phyloP scores from a whole-genome alignment of 2,329 filamentous ascomycete genomes.

The Colletotrichum cuscutae region DNA sequence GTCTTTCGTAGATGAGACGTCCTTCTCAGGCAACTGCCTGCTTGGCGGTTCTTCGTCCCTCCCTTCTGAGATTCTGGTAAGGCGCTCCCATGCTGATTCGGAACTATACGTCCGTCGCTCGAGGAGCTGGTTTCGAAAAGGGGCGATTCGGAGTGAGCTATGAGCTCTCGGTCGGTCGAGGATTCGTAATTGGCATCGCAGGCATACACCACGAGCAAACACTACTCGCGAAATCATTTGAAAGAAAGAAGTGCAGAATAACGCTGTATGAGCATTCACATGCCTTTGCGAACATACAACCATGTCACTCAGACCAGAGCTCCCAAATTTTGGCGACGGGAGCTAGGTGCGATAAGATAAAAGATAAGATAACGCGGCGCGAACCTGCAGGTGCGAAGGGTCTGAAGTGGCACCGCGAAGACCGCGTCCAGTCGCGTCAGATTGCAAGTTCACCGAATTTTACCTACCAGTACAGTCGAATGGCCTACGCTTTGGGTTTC shows the following conservation, averaged over 20 bases:
- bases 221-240: slow-evolving; percentile 50
- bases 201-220: slow-evolving; percentile 46
- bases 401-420: slow-evolving; percentile 17
- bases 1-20: background rate
- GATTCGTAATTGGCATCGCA: slow-evolving; percentile 46
- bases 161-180: slow-evolving; percentile 24
- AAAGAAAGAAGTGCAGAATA: slow-evolving; percentile 5
- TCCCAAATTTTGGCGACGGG: slow-evolving; percentile 30
- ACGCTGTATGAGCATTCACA: background rate
- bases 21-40: background rate
- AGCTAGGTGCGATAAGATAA: slow-evolving; percentile 36
- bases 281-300: background rate
- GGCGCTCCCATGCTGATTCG: slow-evolving; percentile 22
- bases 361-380: slow-evolving; percentile 17
- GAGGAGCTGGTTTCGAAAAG: slow-evolving; percentile 7
- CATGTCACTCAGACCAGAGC: slow-evolving; percentile 6
- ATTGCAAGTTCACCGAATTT: background rate
- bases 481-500: background rate
- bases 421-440: slow-evolving; percentile 17
- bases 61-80: background rate
- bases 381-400: background rate
- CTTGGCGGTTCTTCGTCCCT: background rate
- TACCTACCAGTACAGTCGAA: background rate
- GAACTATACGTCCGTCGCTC: slow-evolving; percentile 25
- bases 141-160: slow-evolving; percentile 10